A percentile compares a stretch with the other conserved stretches of the same genome.
Evolutionary conservation across 2,329 filamentous ascomycete genomes (phyloP).

Genomic region (Aspergillus ochraceus): DNA sequence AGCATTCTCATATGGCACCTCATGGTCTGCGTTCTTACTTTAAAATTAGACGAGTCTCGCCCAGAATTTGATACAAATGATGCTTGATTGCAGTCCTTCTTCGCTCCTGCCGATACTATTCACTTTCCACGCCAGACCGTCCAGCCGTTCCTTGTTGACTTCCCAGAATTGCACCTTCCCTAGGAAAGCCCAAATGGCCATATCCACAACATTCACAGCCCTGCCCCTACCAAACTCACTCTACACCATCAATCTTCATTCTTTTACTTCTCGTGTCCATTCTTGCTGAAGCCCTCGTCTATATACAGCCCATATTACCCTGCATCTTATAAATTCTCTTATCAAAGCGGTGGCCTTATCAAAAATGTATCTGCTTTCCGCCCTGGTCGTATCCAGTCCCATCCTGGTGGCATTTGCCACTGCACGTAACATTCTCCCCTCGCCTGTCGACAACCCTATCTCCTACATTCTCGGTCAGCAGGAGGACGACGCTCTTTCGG

Average conservation of each 20-base stretch:
- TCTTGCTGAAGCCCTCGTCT: neutral
- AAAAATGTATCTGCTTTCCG: constrained; percentile 24
- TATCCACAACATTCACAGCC: neutral
- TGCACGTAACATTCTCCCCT: constrained; percentile 13
- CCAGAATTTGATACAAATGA: neutral
- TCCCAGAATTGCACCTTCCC: neutral
- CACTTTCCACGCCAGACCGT: neutral
- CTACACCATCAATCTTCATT: neutral
- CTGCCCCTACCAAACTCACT: neutral
- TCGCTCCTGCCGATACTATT: neutral
- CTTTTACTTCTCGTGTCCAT: neutral
- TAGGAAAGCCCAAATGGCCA: neutral
- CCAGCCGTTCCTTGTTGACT: neutral
- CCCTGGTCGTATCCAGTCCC: constrained; percentile 13
- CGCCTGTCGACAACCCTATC: constrained; percentile 2
- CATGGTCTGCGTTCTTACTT: neutral
- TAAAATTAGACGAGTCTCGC: neutral
- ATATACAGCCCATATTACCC: constrained; percentile 2
- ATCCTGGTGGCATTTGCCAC: constrained; percentile 13
- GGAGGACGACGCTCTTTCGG: neutral
- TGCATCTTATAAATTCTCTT: constrained; percentile 7
- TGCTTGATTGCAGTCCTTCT: neutral
- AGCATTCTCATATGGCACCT: neutral
- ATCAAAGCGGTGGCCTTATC: constrained; percentile 1
- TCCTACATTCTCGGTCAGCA: neutral